Evolutionary conservation across 495 filamentous ascomycete genomes (phyloP).

Genomic region (Talaromyces ruber): DNA sequence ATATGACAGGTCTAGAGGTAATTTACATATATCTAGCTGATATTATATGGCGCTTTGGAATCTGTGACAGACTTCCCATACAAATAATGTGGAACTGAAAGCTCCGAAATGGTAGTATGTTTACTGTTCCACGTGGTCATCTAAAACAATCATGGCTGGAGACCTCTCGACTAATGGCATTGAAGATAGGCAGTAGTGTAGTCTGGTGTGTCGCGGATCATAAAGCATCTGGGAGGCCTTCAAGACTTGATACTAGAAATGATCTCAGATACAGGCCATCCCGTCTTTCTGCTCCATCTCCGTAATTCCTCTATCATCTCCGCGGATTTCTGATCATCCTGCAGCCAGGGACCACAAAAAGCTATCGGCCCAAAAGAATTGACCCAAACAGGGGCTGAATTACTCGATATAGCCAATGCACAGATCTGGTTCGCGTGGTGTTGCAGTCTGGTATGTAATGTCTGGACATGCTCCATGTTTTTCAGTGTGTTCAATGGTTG

Average conservation of each 20-base stretch:
- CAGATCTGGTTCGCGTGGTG: conserved; percentile 18
- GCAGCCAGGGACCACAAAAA: conserved; percentile 18
- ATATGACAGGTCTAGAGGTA: too few relatives aligned
- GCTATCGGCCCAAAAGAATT: conserved; percentile 31
- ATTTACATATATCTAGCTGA: neutral
- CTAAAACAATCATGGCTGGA: too few relatives aligned
- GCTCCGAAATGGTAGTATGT: too few relatives aligned
- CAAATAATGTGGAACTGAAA: too few relatives aligned
- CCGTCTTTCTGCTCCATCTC: conserved; percentile 12
- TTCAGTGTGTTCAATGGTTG: conserved; percentile 7
- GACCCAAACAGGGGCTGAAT: conserved; percentile 22
- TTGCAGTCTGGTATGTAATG: conserved; percentile 10
- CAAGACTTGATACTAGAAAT: neutral
- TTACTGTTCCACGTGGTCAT: too few relatives aligned
- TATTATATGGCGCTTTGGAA: neutral
- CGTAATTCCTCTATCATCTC: conserved; percentile 8
- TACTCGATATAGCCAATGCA: conserved; percentile 25
- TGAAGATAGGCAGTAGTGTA: too few relatives aligned
- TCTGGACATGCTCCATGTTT: neutral
- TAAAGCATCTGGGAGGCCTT: neutral
- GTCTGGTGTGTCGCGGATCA: too few relatives aligned
- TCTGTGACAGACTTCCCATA: neutral
- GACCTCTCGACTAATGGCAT: too few relatives aligned
- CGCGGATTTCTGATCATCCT: conserved; percentile 8
- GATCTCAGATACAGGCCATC: conserved; percentile 19